These are phyloP conservation scores for Microdochium bolleyi DNA, from an alignment of 2,329 filamentous ascomycete species.

Conservation along the genomic window DNA sequence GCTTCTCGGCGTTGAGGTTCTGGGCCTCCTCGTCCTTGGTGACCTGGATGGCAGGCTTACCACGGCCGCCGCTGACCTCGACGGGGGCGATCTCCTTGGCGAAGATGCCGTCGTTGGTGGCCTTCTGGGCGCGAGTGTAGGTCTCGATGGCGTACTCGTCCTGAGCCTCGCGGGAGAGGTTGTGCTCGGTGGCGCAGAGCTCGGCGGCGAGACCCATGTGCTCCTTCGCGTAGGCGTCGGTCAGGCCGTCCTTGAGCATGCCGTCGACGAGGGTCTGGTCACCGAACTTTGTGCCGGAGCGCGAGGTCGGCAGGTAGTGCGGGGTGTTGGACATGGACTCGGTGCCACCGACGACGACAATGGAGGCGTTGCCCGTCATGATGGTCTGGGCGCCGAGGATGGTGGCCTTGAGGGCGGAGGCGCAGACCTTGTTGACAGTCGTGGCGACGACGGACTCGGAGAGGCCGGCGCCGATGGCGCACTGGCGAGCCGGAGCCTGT, in stretches of 20 bases:
- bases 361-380: constrained; percentile 87
- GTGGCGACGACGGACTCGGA: constrained; percentile 74
- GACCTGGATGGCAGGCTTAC: constrained; percentile 76
- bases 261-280: constrained; percentile 84
- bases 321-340: constrained; percentile 99
- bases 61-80: constrained; percentile 78
- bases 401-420: constrained; percentile 88
- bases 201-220: constrained; percentile 94
- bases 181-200: constrained; percentile 82
- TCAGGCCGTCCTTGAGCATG: constrained; percentile 88
- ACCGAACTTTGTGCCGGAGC: constrained; percentile 88
- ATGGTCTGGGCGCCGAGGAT: constrained; percentile 95
- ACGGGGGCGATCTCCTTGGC: constrained; percentile 80
- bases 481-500: constrained; percentile 93
- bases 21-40: constrained; percentile 92
- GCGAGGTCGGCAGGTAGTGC: constrained; percentile 86
- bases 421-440: constrained; percentile 98
- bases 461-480: constrained; percentile 82
- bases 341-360: constrained; percentile 88
- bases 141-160: constrained; percentile 93
- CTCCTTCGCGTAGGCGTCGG: constrained; percentile 90
- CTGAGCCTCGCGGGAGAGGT: constrained; percentile 74
- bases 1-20: constrained; percentile 81
- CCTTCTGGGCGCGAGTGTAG: constrained; percentile 67
- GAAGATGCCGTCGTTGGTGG: constrained; percentile 76